phyloP scores from a whole-genome alignment of 2,329 filamentous ascomycete species.

The Leptographium procerum region DNA sequence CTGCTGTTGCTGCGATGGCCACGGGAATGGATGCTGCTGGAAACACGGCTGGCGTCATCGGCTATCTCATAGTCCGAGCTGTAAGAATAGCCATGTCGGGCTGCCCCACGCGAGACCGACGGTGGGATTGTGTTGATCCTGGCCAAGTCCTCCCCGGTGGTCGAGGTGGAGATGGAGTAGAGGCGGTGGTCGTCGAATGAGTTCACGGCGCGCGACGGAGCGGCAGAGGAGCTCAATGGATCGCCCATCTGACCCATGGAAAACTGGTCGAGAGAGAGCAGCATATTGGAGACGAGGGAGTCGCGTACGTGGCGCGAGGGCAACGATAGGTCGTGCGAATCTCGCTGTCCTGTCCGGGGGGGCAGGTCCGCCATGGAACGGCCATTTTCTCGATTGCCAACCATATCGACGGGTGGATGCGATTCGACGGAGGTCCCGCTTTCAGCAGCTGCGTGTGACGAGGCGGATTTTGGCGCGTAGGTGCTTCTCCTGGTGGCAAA shows the following conservation, averaged over 20 bases:
- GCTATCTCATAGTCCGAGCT: slow-evolving; percentile 49
- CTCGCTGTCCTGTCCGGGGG: slow-evolving; percentile 27
- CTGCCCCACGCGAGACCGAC: slow-evolving; percentile 10
- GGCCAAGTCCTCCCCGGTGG: slow-evolving; percentile 15
- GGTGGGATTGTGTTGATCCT: slow-evolving; percentile 3
- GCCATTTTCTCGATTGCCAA: slow-evolving; percentile 22
- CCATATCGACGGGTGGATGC: slow-evolving; percentile 26
- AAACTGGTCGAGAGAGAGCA: slow-evolving; percentile 82
- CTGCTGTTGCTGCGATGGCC: slow-evolving; percentile 70
- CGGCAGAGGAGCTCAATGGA: slow-evolving; percentile 16
- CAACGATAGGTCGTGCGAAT: slow-evolving; percentile 80
- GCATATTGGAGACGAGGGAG: slow-evolving; percentile 91
- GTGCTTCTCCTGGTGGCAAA: not conserved
- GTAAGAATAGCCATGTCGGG: slow-evolving; percentile 41
- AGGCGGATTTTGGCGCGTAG: not conserved
- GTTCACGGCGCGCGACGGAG: slow-evolving; percentile 9
- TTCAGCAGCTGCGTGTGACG: slow-evolving; percentile 14
- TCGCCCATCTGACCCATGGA: slow-evolving; percentile 37
- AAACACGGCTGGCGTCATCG: slow-evolving; percentile 42
- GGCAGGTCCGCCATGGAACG: slow-evolving; percentile 17
- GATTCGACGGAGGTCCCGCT: slow-evolving; percentile 27
- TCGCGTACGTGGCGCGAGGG: slow-evolving; percentile 67
- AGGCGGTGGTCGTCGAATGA: slow-evolving; percentile 25
- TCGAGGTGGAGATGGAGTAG: slow-evolving; percentile 16
- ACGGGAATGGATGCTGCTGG: slow-evolving; percentile 40